These are phyloP conservation scores for Colletotrichum neosansevieriae DNA, from an alignment of 2,329 filamentous ascomycete genomes.

Conservation along the genomic window DNA sequence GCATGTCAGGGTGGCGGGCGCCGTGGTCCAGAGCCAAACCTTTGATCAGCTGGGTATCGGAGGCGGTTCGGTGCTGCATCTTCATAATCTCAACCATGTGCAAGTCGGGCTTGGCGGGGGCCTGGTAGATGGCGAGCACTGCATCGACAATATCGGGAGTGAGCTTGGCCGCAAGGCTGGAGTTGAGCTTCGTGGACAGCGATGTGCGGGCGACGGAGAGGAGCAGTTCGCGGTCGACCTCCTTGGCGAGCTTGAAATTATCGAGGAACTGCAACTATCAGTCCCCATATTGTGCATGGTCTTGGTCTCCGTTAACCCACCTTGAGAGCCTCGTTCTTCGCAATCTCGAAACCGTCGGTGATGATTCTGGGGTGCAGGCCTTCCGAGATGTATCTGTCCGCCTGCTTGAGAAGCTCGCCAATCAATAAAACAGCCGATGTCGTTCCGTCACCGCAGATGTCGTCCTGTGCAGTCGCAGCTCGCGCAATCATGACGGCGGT, in stretches of 20 bases:
- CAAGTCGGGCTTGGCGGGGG: constrained; percentile 91
- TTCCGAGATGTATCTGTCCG: constrained; percentile 94
- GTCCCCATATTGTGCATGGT: background rate
- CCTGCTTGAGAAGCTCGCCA: constrained; percentile 97
- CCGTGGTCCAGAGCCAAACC: constrained; percentile 95
- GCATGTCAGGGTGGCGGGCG: constrained; percentile 97
- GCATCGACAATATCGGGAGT: constrained; percentile 97
- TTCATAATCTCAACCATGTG: constrained; percentile 99
- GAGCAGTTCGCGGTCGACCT: constrained; percentile 93
- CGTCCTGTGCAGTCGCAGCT: constrained; percentile 96
- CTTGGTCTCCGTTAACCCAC: constrained; percentile 54
- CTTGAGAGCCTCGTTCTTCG: constrained; percentile 92
- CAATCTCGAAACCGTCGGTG: constrained; percentile 97
- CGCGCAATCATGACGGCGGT: constrained; percentile 88
- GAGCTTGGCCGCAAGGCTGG: constrained; percentile 87
- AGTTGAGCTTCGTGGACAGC: constrained; percentile 94
- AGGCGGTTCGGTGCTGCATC: constrained; percentile 97
- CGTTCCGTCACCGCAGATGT: constrained; percentile 97
- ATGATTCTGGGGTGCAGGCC: constrained; percentile 97
- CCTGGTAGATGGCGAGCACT: constrained; percentile 92
- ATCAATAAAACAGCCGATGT: constrained; percentile 96
- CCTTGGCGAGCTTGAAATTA: constrained; percentile 87
- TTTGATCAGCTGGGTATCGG: constrained; percentile 95
- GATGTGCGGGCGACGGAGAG: constrained; percentile 94
- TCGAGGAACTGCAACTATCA: constrained; percentile 81